Conservation (phyloP, 768 basidiomycete species). For the Leucocoprinus birnbaumii region DNA sequence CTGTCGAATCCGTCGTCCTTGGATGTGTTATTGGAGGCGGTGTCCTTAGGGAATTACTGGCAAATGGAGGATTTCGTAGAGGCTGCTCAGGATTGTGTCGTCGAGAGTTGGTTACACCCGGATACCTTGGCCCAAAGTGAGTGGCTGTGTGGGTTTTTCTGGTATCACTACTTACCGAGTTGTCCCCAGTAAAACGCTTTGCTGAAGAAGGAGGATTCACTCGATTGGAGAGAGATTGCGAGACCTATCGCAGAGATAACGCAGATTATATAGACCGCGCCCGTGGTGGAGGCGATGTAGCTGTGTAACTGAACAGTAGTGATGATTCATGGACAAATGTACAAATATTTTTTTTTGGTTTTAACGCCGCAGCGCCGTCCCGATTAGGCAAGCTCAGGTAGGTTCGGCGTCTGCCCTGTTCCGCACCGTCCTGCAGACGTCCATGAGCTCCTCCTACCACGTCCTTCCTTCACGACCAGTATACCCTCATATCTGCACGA, state of each 20-base stretch:
- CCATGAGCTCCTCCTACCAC: slow-evolving; percentile 45
- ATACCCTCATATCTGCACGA: slow-evolving; percentile 64
- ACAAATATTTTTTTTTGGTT: too few relatives aligned
- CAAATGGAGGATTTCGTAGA: slow-evolving; percentile 2
- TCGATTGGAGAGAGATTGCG: not conserved
- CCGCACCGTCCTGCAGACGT: slow-evolving; percentile 15
- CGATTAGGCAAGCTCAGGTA: not conserved
- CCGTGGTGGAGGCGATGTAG: not conserved
- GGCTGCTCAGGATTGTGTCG: not conserved
- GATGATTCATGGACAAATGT: not conserved
- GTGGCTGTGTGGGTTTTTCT: not conserved
- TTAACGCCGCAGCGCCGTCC: not conserved
- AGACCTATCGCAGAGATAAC: not conserved
- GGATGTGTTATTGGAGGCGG: not conserved
- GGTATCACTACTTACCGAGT: not conserved
- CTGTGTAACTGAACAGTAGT: not conserved
- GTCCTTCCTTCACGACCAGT: slow-evolving; percentile 63
- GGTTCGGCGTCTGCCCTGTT: not conserved
- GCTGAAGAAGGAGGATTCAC: not conserved
- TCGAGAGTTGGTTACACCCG: not conserved
- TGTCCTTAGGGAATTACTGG: not conserved
- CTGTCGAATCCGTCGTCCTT: not conserved
- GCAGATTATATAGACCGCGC: not conserved
- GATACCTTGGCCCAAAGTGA: not conserved
- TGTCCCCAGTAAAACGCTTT: not conserved